These are phyloP conservation scores for Mycena epipterygia DNA, from an alignment of 768 basidiomycete species.

Conservation along the genomic window DNA sequence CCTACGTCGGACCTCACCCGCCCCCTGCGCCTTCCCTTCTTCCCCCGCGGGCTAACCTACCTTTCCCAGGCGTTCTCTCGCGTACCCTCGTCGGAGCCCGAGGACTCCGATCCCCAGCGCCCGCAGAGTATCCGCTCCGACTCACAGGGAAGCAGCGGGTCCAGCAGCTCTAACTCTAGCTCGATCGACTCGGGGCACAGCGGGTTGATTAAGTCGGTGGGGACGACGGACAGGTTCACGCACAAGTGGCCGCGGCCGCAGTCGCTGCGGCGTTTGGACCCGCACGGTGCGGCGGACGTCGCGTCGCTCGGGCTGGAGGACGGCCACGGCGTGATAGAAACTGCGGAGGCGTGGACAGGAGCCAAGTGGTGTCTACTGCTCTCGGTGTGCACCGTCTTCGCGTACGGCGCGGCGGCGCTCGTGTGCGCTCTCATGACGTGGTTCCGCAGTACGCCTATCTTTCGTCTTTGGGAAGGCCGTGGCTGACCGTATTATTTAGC, in stretches of 20 bases:
- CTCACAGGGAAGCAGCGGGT: slow-evolving; percentile 32
- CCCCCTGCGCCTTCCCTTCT: slow-evolving; percentile 26
- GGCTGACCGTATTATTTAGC: slow-evolving; percentile 51
- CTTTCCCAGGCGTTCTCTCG: slow-evolving; percentile 29
- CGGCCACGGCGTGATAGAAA: slow-evolving; percentile 52
- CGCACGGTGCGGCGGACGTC: neutral
- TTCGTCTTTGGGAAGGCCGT: slow-evolving; percentile 1
- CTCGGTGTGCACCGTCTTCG: slow-evolving; percentile 67
- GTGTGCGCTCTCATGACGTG: slow-evolving; percentile 69
- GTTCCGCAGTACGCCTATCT: slow-evolving; percentile 62
- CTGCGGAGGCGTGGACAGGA: slow-evolving; percentile 66
- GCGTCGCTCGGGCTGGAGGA: slow-evolving; percentile 43
- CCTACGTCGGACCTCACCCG: slow-evolving; percentile 33
- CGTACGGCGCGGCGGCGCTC: slow-evolving; percentile 66
- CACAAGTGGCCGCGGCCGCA: slow-evolving; percentile 65
- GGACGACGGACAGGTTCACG: slow-evolving; percentile 60
- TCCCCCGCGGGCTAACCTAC: slow-evolving; percentile 38
- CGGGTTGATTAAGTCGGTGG: slow-evolving; percentile 47
- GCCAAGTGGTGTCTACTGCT: slow-evolving; percentile 74
- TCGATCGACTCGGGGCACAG: slow-evolving; percentile 46
- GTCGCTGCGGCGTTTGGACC: slow-evolving; percentile 34
- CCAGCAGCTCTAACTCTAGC: slow-evolving; percentile 22
- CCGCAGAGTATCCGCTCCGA: slow-evolving; percentile 34
- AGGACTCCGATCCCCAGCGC: neutral
- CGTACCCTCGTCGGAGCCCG: neutral